Conservation (phyloP, 2,329 filamentous ascomycete species). For the Tolypocladium pustulatum region DNA sequence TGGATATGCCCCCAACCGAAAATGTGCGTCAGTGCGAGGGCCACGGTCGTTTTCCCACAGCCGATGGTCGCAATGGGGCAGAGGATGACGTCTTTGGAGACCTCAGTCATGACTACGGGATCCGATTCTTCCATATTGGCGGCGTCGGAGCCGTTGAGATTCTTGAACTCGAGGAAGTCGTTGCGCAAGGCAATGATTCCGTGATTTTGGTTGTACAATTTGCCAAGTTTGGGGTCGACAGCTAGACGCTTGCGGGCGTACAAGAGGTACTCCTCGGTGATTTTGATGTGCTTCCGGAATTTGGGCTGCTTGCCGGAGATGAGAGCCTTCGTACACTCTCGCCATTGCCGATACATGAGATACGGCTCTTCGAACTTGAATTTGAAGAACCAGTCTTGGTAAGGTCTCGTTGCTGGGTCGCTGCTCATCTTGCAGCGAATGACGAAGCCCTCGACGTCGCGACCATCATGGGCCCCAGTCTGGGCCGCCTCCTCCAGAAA, state of each 20-base stretch:
- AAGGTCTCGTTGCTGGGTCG: slow-evolving; percentile 41
- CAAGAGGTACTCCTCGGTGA: slow-evolving; percentile 82
- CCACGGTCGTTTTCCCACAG: slow-evolving; percentile 93
- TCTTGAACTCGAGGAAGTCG: slow-evolving; percentile 74
- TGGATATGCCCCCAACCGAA: slow-evolving; percentile 91
- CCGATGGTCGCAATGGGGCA: slow-evolving; percentile 88
- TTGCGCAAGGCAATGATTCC: slow-evolving; percentile 88
- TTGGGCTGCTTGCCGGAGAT: slow-evolving; percentile 66
- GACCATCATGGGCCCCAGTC: slow-evolving; percentile 79
- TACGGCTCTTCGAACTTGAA: slow-evolving; percentile 99
- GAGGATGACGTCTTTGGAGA: slow-evolving; percentile 63
- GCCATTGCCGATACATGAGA: slow-evolving; percentile 97
- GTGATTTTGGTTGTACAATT: slow-evolving; percentile 75
- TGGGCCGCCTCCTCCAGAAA: slow-evolving; percentile 82
- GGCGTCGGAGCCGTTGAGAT: slow-evolving; percentile 80
- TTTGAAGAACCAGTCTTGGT: slow-evolving; percentile 98
- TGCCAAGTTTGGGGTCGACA: slow-evolving; percentile 54
- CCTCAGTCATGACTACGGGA: slow-evolving; percentile 35
- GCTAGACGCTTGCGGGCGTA: slow-evolving; percentile 69
- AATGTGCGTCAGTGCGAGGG: slow-evolving; percentile 67
- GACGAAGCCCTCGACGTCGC: slow-evolving; percentile 94
- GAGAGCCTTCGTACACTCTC: slow-evolving; percentile 86
- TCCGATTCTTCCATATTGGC: slow-evolving; percentile 59
- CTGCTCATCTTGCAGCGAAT: slow-evolving; percentile 69
- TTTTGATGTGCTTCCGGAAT: slow-evolving; percentile 76